Base-by-base conservation (phyloP, 306 rosid genomes). In the Corylus heterophylla region DNA sequence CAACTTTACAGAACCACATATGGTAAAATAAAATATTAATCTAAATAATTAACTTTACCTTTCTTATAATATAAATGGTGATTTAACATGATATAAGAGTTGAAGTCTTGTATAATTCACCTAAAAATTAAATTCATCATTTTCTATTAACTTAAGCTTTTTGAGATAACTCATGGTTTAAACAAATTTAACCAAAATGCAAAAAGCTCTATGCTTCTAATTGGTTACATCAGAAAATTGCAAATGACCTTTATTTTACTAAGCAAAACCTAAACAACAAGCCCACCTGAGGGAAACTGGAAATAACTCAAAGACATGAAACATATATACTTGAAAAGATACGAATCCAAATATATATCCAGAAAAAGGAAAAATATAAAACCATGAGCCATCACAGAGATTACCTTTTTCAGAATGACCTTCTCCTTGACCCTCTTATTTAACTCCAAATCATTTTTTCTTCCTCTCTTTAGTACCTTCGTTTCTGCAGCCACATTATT, bases 371-470 rank as follows among this genome's bases (percentile, higher is more conserved):
- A 55, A 27, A 55, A 17, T 39, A 39, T 9, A 73, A 27, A 47
- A 18, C 37, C 10, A 74, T 6, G 47, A 51, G 8, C 45, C 54
- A 49, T 14, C 9, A 45, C 1, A 22, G 62, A 0, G 11, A 78
- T 49, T 88, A 92, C 99, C 97, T 89, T 95, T 61, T 95, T 95
- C 22, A 93, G 98, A 86, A 95, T 91, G 73, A 95, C 98, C 79
- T 89, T 90, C 61, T 90, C 90, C 83, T 89, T 95, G 47, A 89
- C 83, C 84, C 85, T 92, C 71, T 49, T 70, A 75, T 85, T 85
- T 76, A 89, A 77, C 67, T 39, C 51, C 11, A 78, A 3, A 5
- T 77, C 69, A 80, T 74, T 92, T 45, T 79, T 88, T 77, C 82
- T 86, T 27, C 93, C 89, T 81, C 84, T 86, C 73, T 55, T 85